A percentile compares a stretch with the other conserved stretches of the same genome.
Evolutionary conservation across 2,329 filamentous ascomycete species (phyloP).

Genomic region (Microsporum audouinii): DNA sequence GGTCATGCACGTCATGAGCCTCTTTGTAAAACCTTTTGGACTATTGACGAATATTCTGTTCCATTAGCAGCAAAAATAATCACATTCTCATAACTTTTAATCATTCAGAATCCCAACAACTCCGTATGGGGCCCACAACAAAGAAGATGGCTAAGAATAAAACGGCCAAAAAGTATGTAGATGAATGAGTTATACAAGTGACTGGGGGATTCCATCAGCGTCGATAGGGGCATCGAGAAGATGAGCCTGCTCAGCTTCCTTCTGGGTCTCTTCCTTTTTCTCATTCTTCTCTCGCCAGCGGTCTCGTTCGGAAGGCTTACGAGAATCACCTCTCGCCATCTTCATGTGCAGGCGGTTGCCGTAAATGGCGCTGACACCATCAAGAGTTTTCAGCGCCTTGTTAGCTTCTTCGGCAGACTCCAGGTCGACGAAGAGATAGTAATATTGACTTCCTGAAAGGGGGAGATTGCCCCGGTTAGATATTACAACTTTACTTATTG

Average conservation of each 20-base stretch:
- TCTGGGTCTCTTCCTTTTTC: neutral
- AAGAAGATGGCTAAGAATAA: neutral
- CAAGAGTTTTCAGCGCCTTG: conserved; percentile 38
- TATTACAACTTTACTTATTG: conserved; percentile 45
- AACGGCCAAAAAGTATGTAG: neutral
- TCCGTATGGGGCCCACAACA: neutral
- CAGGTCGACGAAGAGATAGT: conserved; percentile 55
- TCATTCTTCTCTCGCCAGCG: conserved; percentile 13
- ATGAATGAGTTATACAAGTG: neutral
- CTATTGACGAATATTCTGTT: neutral
- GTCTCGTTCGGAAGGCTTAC: conserved; percentile 21
- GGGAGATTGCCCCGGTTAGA: conserved; percentile 45
- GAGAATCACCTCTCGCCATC: conserved; percentile 30
- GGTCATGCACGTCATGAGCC: neutral
- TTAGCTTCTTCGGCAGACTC: conserved; percentile 43
- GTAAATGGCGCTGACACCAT: conserved; percentile 32
- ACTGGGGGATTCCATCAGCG: neutral
- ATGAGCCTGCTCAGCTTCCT: neutral
- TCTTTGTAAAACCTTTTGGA: neutral
- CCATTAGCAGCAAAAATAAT: neutral
- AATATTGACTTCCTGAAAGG: conserved; percentile 48
- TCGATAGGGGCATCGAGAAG: neutral
- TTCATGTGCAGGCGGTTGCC: conserved; percentile 30
- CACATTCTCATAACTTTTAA: too few relatives aligned
- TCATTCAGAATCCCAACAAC: too few relatives aligned